Conservation (phyloP, 2,329 filamentous ascomycete genomes). For the Plectosphaerella plurivora region DNA sequence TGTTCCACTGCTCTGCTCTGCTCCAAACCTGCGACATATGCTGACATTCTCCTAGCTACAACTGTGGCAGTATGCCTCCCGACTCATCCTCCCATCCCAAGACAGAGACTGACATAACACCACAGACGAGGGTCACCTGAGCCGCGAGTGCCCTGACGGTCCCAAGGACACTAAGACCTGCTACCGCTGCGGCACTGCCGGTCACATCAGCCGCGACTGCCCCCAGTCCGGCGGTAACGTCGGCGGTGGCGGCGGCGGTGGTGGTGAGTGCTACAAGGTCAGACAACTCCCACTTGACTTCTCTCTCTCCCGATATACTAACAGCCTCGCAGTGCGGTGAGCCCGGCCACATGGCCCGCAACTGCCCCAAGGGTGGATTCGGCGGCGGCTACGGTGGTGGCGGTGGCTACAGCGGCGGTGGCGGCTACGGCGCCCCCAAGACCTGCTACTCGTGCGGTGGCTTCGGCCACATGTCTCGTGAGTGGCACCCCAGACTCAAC, state of each 20-base stretch:
- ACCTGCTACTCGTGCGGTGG: slow-evolving; percentile 99
- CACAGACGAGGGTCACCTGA: slow-evolving; percentile 29
- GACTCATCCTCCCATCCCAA: slow-evolving; percentile 20
- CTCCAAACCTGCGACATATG: slow-evolving; percentile 1
- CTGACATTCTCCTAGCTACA: slow-evolving; percentile 57
- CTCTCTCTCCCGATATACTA: neutral
- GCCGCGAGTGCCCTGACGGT: slow-evolving; percentile 86
- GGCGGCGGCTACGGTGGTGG: slow-evolving; percentile 45
- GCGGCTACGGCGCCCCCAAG: slow-evolving; percentile 58
- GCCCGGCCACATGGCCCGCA: slow-evolving; percentile 91
- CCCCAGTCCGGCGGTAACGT: slow-evolving; percentile 46
- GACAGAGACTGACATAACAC: neutral
- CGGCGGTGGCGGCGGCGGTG: slow-evolving; percentile 41
- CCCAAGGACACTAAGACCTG: slow-evolving; percentile 80
- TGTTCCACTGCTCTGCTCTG: slow-evolving; percentile 25
- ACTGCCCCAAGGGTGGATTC: slow-evolving; percentile 68
- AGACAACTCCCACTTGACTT: slow-evolving; percentile 5
- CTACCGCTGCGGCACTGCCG: slow-evolving; percentile 75
- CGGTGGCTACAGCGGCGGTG: slow-evolving; percentile 36
- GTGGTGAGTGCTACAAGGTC: slow-evolving; percentile 83
- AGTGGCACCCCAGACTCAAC: slow-evolving; percentile 29
- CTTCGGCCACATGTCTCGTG: slow-evolving; percentile 91
- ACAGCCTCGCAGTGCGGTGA: slow-evolving; percentile 67
- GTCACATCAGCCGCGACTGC: slow-evolving; percentile 86
- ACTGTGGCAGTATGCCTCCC: slow-evolving; percentile 61